phyloP scores from a whole-genome alignment of 2,329 filamentous ascomycete species.

The Aspergillus neotritici region DNA sequence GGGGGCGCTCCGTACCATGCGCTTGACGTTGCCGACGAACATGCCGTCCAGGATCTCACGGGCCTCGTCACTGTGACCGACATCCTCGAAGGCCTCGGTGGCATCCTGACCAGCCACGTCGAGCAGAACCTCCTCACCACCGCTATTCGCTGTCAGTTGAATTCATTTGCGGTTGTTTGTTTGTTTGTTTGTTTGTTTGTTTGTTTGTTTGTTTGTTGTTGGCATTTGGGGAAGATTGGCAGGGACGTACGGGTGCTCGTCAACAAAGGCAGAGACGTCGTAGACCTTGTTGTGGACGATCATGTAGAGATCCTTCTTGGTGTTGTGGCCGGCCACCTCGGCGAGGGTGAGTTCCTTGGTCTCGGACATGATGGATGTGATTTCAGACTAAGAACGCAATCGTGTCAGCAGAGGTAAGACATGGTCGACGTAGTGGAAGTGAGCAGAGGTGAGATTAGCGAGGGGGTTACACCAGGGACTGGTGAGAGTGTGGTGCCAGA shows the following conservation, averaged over 20 bases:
- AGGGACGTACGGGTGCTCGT: slow-evolving; percentile 80
- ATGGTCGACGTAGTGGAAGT: too few species aligned
- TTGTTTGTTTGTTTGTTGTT: not conserved
- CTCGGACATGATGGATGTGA: slow-evolving; percentile 44
- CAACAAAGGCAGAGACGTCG: slow-evolving; percentile 79
- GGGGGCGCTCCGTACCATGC: slow-evolving; percentile 56
- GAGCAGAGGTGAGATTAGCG: too few species aligned
- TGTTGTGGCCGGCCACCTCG: slow-evolving; percentile 78
- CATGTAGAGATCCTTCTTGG: slow-evolving; percentile 86
- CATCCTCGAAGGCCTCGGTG: slow-evolving; percentile 97
- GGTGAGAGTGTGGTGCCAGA: not conserved
- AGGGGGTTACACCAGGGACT: too few species aligned
- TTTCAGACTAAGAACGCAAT: not conserved
- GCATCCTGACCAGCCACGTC: slow-evolving; percentile 94
- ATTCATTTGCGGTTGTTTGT: not conserved
- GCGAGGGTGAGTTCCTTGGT: slow-evolving; percentile 65
- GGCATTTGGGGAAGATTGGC: not conserved
- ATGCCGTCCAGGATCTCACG: slow-evolving; percentile 83
- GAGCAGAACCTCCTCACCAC: slow-evolving; percentile 95
- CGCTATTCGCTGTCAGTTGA: slow-evolving; percentile 49
- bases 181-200: slow-evolving; percentile 1
- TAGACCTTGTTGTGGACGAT: slow-evolving; percentile 98
- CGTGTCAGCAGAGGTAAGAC: not conserved
- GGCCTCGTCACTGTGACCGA: slow-evolving; percentile 97
- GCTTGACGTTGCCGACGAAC: slow-evolving; percentile 71